Percentiles rank a stretch among this genome's conserved stretches.
phyloP scores from a whole-genome alignment of 2,329 filamentous ascomycete genomes.

The Ceratocystiopsis brevicomis region DNA sequence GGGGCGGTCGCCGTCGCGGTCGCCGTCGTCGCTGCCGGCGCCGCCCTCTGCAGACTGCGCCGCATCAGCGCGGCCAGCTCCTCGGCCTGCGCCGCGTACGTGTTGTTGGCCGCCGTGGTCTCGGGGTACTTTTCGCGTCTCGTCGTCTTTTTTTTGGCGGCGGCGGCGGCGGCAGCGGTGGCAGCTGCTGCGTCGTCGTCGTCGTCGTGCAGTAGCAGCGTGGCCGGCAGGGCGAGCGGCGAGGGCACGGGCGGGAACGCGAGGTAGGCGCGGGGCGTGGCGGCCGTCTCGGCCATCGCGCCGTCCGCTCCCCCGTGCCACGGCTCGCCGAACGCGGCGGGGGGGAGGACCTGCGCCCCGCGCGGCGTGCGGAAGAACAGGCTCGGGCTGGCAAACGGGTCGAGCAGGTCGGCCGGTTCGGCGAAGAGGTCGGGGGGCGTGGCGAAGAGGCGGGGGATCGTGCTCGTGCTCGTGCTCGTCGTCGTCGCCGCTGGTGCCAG shows the following conservation, averaged over 20 bases:
- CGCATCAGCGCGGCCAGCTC: constrained; percentile 30
- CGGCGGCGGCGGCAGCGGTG: background rate
- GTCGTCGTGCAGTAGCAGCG: constrained; percentile 28
- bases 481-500: no score
- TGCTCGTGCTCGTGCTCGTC: no score
- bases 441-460: no score
- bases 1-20: constrained; percentile 14
- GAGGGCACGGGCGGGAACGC: constrained; percentile 29
- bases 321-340: constrained; percentile 10
- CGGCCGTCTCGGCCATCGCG: constrained; percentile 4
- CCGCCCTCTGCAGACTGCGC: constrained; percentile 23
- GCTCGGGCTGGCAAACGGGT: constrained; percentile 38
- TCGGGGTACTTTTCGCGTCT: background rate
- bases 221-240: constrained; percentile 28
- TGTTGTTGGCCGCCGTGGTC: constrained; percentile 18
- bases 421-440: constrained; percentile 22
- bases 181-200: constrained; percentile 6
- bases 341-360: constrained; percentile 24
- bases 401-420: constrained; percentile 31
- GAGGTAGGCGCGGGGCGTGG: constrained; percentile 22
- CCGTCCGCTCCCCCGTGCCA: background rate
- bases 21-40: constrained; percentile 12
- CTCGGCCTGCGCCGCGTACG: constrained; percentile 25
- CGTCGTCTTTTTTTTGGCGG: background rate
- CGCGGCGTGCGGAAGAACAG: constrained; percentile 36